Evolutionary conservation across 108 stramenopile genomes (phyloP), one percentile per base, ranked within the genome.

Genomic region (Phaeodactylum tricornutum): DNA sequence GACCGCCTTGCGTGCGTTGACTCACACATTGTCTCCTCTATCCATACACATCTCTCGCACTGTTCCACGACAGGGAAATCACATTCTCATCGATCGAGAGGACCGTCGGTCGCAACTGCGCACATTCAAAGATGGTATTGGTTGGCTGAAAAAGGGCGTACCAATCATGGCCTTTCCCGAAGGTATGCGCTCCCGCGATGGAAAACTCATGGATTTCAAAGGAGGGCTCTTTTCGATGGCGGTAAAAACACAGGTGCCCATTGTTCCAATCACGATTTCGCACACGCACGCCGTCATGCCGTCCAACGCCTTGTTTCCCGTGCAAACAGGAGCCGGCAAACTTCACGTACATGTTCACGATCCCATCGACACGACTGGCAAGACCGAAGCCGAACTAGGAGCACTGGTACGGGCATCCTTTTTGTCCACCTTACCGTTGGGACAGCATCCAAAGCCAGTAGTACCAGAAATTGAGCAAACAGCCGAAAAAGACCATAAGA

Each of bases 131-230:
- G 64, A 79, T 37, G 78, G 64, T 0, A 57, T 77, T 5, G 52
- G 28, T 14, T 87, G 73, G 59, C 60, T 87, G 5, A 68, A 77
- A 30, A 53, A 67, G 1, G 85, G 81, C 0, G 64, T 80, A 7
- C 78, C 85, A 14, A 64, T 87, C 59, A 82, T 87, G 85, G 85
- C 85, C 0, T 87, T 87, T 52, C 85, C 85, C 0, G 85, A 87
- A 50, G 85, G 85, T 21, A 53, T 59, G 49, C 63, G 85, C 11
- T 67, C 65, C n/a, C 59, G 58, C n/a, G 75, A 79, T 47, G 85
- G 85, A 5, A 64, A 75, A 46, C 61, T 87, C 29, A 71, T 76
- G 63, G 73, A 71, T n/a, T 87, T 87, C 61, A 87, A 87, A 44
- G 78, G 77, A n/a, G 85, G 85, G 5, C 54, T 81, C 9, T 82